Evolutionary conservation across 768 basidiomycete species (phyloP).

Genomic region (Neoboletus subvelutipes): DNA sequence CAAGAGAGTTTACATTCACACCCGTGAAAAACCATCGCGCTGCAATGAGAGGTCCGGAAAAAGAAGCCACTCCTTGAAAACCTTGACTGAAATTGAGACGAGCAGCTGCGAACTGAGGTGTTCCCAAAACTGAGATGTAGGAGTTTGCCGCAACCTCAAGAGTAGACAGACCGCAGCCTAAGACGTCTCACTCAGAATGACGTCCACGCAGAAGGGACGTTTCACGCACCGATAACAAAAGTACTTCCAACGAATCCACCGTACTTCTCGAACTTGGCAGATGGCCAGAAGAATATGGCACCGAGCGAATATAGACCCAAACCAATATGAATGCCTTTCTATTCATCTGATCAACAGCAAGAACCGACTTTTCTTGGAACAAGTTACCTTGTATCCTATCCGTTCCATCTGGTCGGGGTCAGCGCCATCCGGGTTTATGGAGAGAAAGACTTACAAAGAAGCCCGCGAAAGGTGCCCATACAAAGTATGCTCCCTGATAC

Average conservation of each 20-base stretch:
- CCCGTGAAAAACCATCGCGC: conserved; percentile 73
- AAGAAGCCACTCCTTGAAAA: conserved; percentile 74
- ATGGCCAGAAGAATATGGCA: conserved; percentile 80
- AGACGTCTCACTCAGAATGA: background rate
- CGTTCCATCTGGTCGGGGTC: conserved; percentile 49
- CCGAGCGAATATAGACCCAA: conserved; percentile 59
- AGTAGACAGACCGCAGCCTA: conserved; percentile 64
- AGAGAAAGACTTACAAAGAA: conserved; percentile 46
- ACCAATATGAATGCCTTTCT: conserved; percentile 65
- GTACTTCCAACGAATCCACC: conserved; percentile 76
- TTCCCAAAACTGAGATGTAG: conserved; percentile 70
- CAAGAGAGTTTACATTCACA: conserved; percentile 56
- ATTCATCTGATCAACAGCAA: background rate
- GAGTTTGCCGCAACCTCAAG: conserved; percentile 78
- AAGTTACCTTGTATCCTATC: conserved; percentile 62
- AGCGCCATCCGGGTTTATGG: background rate
- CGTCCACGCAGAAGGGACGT: background rate
- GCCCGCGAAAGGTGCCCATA: conserved; percentile 58
- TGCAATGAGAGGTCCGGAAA: conserved; percentile 73
- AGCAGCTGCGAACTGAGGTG: conserved; percentile 68
- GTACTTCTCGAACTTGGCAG: conserved; percentile 63
- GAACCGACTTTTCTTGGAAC: background rate
- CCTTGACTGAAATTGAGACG: conserved; percentile 80
- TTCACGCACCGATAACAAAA: conserved; percentile 56
- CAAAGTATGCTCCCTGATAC: conserved; percentile 56